Percentiles rank a stretch among this genome's conserved stretches.
Evolutionary conservation across 1,139 yeast species (phyloP).

Genomic region (Sugiyamaella japonica): DNA sequence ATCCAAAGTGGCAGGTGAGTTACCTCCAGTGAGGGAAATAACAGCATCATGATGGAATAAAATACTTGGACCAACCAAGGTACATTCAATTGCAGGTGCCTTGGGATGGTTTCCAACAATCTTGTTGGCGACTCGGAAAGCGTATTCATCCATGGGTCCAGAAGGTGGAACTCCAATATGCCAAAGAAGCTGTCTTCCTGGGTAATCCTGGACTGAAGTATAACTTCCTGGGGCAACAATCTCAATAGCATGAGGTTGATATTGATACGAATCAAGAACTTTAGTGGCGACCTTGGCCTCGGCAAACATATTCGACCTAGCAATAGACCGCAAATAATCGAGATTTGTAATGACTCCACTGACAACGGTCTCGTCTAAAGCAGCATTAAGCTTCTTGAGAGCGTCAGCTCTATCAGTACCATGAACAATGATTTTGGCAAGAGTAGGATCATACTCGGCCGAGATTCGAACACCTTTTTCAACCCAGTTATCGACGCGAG

Average conservation of each 20-base stretch:
- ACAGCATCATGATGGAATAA: slow-evolving; percentile 78
- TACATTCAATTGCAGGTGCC: slow-evolving; percentile 89
- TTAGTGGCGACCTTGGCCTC: slow-evolving; percentile 83
- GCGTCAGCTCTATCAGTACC: slow-evolving; percentile 89
- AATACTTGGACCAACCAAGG: slow-evolving; percentile 82
- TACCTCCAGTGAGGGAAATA: slow-evolving; percentile 86
- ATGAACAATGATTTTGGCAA: slow-evolving; percentile 93
- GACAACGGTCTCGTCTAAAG: slow-evolving; percentile 81
- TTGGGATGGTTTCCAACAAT: slow-evolving; percentile 80
- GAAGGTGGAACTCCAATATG: slow-evolving; percentile 94
- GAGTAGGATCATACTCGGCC: slow-evolving; percentile 94
- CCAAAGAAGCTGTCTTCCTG: slow-evolving; percentile 91
- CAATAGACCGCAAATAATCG: slow-evolving; percentile 85
- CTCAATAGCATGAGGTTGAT: slow-evolving; percentile 81
- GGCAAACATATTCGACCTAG: slow-evolving; percentile 78
- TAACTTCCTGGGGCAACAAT: slow-evolving; percentile 85
- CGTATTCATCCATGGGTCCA: slow-evolving; percentile 95
- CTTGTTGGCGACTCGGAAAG: slow-evolving; percentile 85
- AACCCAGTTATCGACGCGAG: slow-evolving; percentile 94
- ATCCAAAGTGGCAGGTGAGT: slow-evolving; percentile 63
- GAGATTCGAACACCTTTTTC: slow-evolving; percentile 84
- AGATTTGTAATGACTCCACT: slow-evolving; percentile 87
- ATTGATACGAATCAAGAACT: slow-evolving; percentile 78
- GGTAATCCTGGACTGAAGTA: slow-evolving; percentile 94
- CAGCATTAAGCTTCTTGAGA: slow-evolving; percentile 68